Evolutionary conservation across 768 basidiomycete genomes (phyloP).

Genomic region (Tylopilus cervinicoccineus): DNA sequence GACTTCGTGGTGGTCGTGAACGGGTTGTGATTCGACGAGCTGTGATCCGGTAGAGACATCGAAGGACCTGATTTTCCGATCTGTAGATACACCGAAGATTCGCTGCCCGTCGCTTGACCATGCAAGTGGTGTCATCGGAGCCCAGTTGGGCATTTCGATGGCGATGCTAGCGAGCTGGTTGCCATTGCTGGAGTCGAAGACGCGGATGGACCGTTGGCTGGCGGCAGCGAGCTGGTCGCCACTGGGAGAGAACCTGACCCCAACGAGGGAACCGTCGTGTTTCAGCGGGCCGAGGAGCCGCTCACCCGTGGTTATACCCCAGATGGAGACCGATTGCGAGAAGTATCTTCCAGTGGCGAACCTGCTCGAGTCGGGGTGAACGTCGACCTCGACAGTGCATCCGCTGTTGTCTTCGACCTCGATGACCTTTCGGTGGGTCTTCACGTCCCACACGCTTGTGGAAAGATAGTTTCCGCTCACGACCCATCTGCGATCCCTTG

Average conservation of each 20-base stretch:
- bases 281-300: not conserved
- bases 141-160: not conserved
- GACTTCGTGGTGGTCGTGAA: not conserved
- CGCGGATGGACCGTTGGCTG: not conserved
- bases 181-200: not conserved
- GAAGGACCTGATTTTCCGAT: not conserved
- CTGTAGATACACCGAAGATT: not conserved
- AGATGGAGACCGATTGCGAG: not conserved
- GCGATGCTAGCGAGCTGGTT: not conserved
- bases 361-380: not conserved
- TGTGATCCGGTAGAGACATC: not conserved
- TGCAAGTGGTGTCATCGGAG: not conserved
- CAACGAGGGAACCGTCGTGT: not conserved
- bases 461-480: not conserved
- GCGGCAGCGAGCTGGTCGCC: not conserved
- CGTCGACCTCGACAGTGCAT: not conserved
- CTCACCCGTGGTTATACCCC: not conserved
- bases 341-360: not conserved
- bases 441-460: not conserved
- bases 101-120: not conserved
- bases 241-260: not conserved
- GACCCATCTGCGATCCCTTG: not conserved
- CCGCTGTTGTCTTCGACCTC: not conserved
- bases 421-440: not conserved
- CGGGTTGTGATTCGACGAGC: not conserved